Evolutionary conservation across 1,284 basidiomycete species (phyloP), one percentile per base, ranked within the genome.

Genomic region (Mrakiaceae sp.): DNA sequence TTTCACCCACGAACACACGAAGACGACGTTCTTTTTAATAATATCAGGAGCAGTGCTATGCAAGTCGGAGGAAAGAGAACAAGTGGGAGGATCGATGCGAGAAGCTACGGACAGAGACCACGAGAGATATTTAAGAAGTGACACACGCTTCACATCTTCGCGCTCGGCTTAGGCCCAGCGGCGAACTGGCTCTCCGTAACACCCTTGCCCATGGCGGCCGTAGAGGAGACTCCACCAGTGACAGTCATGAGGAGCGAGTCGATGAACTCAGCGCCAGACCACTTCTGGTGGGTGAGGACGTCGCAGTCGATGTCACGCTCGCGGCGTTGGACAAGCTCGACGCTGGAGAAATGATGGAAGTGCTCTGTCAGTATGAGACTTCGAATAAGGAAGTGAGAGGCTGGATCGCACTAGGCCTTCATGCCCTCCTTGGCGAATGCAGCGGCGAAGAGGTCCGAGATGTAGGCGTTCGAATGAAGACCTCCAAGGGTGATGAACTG

Each of bases 401-500:
- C 27, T 27, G 27, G 27, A 27, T 27, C 27, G 27, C 27, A 27
- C 27, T 83, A 83, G 2, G 82, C 82, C 74, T 82, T 81, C 82
- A 83, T 83, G 64, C 81, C 82, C 69, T 96, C 93, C 75, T 84
- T 87, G 56, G 90, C 86, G 74, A 87, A 98, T 59, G 86, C 82
- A 71, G 84, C 78, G 14, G 95, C 93, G 76, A 98, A 98, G 51
- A 88, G 79, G 76, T 98, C 93, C 71, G 87, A 92, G 75, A 98
- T 98, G 78, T 93, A 96, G 50, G 87, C 95, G 78, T 95, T 98
- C 70, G 93, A 95, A 77, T 98, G 95, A 62, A 98, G 81, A 69
- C 96, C 96, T 64, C 85, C 95, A 67, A 98, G 90, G 69, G 93
- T 96, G 77, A 98, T 98, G 81, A 98, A 98, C 75, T 98, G 95